Conservation (phyloP, 2,329 filamentous ascomycete species). For the Lasiodiplodia hormozganensis region DNA sequence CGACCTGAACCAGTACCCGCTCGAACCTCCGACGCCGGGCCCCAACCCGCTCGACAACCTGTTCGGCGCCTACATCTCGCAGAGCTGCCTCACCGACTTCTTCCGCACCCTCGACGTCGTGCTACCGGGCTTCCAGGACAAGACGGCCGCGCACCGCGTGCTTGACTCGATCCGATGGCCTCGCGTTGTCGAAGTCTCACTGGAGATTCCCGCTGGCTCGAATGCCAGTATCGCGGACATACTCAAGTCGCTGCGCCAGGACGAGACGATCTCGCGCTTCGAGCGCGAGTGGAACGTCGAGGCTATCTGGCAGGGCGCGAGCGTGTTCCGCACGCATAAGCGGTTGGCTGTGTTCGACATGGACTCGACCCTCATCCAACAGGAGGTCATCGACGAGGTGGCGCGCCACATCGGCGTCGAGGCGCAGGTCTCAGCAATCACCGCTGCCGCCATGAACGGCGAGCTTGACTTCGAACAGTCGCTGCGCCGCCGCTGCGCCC, state of each 20-base stretch:
- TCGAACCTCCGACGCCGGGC: conserved; percentile 61
- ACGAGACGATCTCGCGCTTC: conserved; percentile 80
- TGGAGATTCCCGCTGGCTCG: conserved; percentile 58
- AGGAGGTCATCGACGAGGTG: conserved; percentile 97
- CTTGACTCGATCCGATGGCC: conserved; percentile 67
- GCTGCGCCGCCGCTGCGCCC: conserved; percentile 77
- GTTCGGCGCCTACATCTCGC: conserved; percentile 61
- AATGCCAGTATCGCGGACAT: conserved; percentile 53
- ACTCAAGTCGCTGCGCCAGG: conserved; percentile 74
- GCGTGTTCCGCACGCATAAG: conserved; percentile 77
- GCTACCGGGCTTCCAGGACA: conserved; percentile 57
- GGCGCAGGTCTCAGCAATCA: conserved; percentile 77
- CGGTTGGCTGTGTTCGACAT: conserved; percentile 96
- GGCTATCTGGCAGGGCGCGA: conserved; percentile 77
- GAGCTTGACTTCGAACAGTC: conserved; percentile 91
- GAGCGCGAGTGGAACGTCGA: conserved; percentile 91
- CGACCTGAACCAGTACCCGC: conserved; percentile 60
- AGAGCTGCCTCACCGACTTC: conserved; percentile 63
- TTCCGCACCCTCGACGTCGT: conserved; percentile 58
- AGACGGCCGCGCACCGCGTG: conserved; percentile 55
- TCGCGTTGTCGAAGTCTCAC: conserved; percentile 69
- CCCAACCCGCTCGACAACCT: conserved; percentile 62
- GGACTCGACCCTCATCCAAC: conserved; percentile 96
- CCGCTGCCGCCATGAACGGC: conserved; percentile 91
- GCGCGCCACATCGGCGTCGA: conserved; percentile 85